Evolutionary conservation across 495 filamentous ascomycete species (phyloP).

Genomic region (Xylaria venustula): DNA sequence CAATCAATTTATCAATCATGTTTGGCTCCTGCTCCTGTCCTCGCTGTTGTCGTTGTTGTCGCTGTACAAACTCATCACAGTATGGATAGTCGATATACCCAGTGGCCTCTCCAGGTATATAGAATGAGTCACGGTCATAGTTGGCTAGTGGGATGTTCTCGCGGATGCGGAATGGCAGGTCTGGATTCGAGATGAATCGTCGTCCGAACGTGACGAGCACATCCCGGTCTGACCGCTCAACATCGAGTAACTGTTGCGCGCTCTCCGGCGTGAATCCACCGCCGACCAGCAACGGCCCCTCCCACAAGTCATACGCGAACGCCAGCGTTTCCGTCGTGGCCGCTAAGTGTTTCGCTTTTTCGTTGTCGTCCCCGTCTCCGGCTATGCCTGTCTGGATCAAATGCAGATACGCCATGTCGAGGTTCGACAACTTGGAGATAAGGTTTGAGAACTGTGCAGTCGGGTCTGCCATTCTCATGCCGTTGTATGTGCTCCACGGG

Average conservation of each 20-base stretch:
- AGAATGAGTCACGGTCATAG: conserved; percentile 63
- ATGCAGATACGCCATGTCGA: conserved; percentile 67
- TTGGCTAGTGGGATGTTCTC: conserved; percentile 52
- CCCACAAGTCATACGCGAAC: conserved; percentile 51
- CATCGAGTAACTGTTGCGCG: conserved; percentile 53
- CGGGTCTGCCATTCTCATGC: conserved; percentile 65
- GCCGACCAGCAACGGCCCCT: conserved; percentile 57
- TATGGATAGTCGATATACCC: conserved; percentile 70
- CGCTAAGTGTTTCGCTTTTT: conserved; percentile 27
- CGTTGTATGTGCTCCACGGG: conserved; percentile 66
- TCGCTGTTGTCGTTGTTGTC: not conserved
- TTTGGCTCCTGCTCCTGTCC: not conserved
- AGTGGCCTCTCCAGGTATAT: conserved; percentile 43
- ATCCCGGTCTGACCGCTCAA: conserved; percentile 52
- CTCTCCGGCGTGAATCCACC: conserved; percentile 54
- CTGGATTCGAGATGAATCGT: conserved; percentile 68
- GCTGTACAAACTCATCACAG: conserved; percentile 47
- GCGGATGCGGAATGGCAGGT: conserved; percentile 62
- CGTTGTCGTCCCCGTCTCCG: conserved; percentile 46
- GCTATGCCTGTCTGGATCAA: conserved; percentile 58
- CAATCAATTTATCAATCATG: no score
- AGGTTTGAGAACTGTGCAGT: conserved; percentile 62
- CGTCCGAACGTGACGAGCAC: conserved; percentile 59
- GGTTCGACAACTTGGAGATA: conserved; percentile 47
- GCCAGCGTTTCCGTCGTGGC: conserved; percentile 49